Evolutionary conservation across 371 early-diverging fungal genomes (phyloP).

Genomic region (Circinella umbellata): DNA sequence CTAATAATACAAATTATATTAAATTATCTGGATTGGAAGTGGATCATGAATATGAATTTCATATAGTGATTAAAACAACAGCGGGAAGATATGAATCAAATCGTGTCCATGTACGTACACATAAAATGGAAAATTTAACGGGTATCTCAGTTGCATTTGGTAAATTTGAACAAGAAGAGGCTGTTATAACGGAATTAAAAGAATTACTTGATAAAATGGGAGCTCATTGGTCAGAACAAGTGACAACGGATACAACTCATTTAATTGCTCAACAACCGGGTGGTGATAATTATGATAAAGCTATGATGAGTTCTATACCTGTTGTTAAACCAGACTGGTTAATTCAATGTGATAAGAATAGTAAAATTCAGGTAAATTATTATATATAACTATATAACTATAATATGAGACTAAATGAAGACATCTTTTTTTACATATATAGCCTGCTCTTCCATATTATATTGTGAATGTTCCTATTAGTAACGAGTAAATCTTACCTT

Average conservation of each 20-base stretch:
- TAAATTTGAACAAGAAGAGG: conserved; percentile 70
- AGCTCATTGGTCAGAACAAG: conserved; percentile 84
- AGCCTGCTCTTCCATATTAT: conserved; percentile 58
- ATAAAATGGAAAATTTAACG: conserved; percentile 92
- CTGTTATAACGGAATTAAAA: conserved; percentile 73
- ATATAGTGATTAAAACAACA: conserved; percentile 86
- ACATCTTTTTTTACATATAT: neutral
- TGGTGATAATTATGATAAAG: conserved; percentile 87
- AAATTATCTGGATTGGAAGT: conserved; percentile 91
- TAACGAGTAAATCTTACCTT: neutral
- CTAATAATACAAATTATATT: conserved; percentile 64
- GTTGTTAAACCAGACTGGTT: conserved; percentile 94
- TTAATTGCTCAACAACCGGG: conserved; percentile 83
- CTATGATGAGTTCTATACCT: conserved; percentile 88
- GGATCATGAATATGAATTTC: conserved; percentile 86
- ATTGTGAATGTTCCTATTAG: conserved; percentile 46
- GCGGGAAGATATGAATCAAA: conserved; percentile 86
- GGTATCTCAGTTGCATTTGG: conserved; percentile 94
- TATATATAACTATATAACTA: neutral
- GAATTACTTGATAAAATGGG: conserved; percentile 83
- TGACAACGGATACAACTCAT: conserved; percentile 92
- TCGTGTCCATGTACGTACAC: conserved; percentile 78
- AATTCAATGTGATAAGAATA: conserved; percentile 86
- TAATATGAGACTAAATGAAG: neutral
- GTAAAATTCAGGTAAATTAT: conserved; percentile 81